Base-by-base conservation (phyloP, 129 eudicot genomes). In the Flaveria trinervia region DNA sequence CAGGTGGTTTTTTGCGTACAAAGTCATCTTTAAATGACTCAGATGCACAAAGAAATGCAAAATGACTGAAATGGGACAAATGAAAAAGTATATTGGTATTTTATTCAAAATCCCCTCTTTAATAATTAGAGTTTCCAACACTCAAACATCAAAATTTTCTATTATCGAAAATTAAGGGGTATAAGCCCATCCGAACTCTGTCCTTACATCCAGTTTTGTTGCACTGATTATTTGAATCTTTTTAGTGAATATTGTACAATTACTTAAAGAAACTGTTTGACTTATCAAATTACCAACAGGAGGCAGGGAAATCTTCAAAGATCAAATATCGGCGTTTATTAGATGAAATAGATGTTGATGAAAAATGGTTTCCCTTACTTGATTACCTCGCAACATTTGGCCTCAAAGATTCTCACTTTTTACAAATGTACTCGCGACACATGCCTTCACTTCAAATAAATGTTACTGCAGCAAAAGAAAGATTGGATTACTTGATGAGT, bases 381-480 rank as follows among this genome's bases (percentile, higher is more conserved):
- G 97, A 94, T 66, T 94, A 94, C 77, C 80, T 94, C 51, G 77
- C 89, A 74, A 89, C 92, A 13, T 94, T 86, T 71, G 99, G 97
- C 25, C 87, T 94, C 11, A 89, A 89, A 76, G 96, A 94, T 59
- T 81, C 96, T 0, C 96, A 94, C 84, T 88, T 94, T 75, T 70
- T 88, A 49, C 96, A 88, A 80, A 94, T 94, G 96, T 89, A 94
- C 68, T 88, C 86, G 44, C 83, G 97, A 77, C 99, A 91, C 85
- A 87, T 86, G 88, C 89, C 92, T 55, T 86, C 96, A 28, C 96
- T 94, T 71, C 90, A 91, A 80, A 91, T 87, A 9, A 94, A 94
- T 51, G 92, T 84, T 25, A 81, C 13, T 9, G 86, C 96, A 51
- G 99, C 93, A 41, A 76, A 82, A 84, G 99, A 94, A 84, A 86